These are phyloP conservation scores for Plasmodium falciparum DNA, from an alignment of 169 alveolate species.

Conservation along the genomic window DNA sequence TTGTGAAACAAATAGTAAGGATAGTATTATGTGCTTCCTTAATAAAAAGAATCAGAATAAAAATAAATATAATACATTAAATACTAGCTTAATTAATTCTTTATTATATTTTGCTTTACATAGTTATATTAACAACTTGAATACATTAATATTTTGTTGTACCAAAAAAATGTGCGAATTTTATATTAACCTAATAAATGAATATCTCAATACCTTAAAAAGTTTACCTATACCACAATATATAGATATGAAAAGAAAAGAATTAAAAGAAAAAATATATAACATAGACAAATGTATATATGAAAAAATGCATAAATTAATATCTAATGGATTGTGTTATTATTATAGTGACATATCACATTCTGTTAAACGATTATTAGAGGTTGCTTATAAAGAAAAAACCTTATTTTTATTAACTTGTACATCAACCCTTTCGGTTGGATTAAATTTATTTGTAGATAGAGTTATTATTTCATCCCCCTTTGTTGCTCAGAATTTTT, in stretches of 20 bases:
- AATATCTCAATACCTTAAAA: conserved; percentile 6
- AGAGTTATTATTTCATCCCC: conserved; percentile 71
- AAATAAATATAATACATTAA: not conserved
- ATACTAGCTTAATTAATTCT: conserved; percentile 20
- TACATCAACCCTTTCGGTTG: conserved; percentile 65
- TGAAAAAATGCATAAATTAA: conserved; percentile 24
- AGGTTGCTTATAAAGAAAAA: conserved; percentile 48
- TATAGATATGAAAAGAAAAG: conserved; percentile 16
- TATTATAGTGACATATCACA: conserved; percentile 48
- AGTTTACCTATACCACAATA: not conserved
- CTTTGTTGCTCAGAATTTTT: conserved; percentile 61
- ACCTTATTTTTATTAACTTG: conserved; percentile 58
- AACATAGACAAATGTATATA: conserved; percentile 35
- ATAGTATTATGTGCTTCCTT: not conserved
- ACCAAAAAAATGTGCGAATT: conserved; percentile 63
- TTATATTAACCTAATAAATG: conserved; percentile 33
- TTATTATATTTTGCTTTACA: conserved; percentile 28
- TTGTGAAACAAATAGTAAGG: too few species aligned
- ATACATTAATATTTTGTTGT: conserved; percentile 61
- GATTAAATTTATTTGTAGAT: conserved; percentile 56
- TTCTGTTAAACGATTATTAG: conserved; percentile 30
- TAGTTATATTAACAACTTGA: conserved; percentile 28
- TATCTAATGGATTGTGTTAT: conserved; percentile 57
- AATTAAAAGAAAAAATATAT: conserved; percentile 31
- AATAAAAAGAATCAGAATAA: not conserved